Conservation (phyloP, 768 basidiomycete species). For the Suillus weaverae region DNA sequence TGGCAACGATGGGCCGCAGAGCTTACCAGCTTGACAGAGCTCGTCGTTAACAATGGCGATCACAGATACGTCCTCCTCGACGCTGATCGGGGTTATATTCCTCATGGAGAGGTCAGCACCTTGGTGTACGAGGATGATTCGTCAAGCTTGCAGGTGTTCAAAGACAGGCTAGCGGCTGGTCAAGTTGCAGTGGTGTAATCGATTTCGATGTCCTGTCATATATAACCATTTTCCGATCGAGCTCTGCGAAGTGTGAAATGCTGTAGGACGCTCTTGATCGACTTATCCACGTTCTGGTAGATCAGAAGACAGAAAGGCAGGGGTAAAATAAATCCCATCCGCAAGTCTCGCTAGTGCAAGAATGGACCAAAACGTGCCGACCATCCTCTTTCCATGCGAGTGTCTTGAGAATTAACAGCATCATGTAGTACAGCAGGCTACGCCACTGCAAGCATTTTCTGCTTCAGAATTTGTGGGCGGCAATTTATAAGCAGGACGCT, state of each 20-base stretch:
- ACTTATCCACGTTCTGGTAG: neutral
- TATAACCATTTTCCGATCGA: neutral
- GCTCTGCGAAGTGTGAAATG: conserved; percentile 59
- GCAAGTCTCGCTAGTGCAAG: no score
- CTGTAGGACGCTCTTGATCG: conserved; percentile 79
- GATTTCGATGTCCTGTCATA: neutral
- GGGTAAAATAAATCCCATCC: no score
- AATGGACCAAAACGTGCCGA: no score
- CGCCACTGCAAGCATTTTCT: no score
- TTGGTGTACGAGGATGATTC: neutral
- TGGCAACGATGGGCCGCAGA: conserved; percentile 26
- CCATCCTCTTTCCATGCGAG: no score
- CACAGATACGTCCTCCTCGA: conserved; percentile 29
- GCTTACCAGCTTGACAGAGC: conserved; percentile 21
- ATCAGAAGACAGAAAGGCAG: neutral
- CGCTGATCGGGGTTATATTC: conserved; percentile 21
- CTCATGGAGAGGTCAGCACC: conserved; percentile 7
- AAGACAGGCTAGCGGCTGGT: neutral
- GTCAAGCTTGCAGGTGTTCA: neutral
- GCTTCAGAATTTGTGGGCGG: no score
- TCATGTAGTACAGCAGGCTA: no score
- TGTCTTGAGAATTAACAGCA: no score
- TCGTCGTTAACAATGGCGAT: conserved; percentile 16
- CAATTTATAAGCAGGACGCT: no score
- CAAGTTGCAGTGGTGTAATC: neutral